Conservation (phyloP, 1,284 basidiomycete genomes). For the Salmacisia buchloeana region DNA sequence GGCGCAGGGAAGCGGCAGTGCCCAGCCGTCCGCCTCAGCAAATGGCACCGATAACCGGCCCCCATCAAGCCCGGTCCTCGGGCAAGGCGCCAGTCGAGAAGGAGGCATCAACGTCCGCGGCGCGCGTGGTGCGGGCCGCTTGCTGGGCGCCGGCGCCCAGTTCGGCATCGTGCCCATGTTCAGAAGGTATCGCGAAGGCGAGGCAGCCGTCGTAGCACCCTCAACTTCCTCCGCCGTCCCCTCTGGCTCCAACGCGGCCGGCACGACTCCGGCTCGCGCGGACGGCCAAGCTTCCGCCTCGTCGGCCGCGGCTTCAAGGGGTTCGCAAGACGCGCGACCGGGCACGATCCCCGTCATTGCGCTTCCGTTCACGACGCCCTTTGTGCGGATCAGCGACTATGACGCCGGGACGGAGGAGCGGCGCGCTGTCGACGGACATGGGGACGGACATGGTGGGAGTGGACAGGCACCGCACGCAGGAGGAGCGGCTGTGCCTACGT, state of each 20-base stretch:
- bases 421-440: not conserved
- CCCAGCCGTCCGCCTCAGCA: not conserved
- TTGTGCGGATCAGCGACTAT: not conserved
- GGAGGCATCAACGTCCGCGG: no score
- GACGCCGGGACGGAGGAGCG: not conserved
- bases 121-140: no score
- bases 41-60: not conserved
- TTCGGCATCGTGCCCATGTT: not conserved
- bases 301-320: no score
- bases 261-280: no score
- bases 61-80: no score
- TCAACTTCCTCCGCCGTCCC: not conserved
- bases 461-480: not conserved
- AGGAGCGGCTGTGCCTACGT: not conserved
- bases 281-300: no score
- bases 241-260: not conserved
- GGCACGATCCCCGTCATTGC: constrained; percentile 4
- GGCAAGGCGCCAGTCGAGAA: not conserved
- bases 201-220: not conserved
- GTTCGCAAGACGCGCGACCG: no score
- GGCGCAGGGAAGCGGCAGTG: no score
- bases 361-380: not conserved
- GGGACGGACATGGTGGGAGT: not conserved
- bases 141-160: not conserved
- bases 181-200: not conserved